Evolutionary conservation across 176 grass and related monocot genomes (phyloP), one percentile per base, ranked within the genome.

Genomic region (Bonia amplexicaulis): DNA sequence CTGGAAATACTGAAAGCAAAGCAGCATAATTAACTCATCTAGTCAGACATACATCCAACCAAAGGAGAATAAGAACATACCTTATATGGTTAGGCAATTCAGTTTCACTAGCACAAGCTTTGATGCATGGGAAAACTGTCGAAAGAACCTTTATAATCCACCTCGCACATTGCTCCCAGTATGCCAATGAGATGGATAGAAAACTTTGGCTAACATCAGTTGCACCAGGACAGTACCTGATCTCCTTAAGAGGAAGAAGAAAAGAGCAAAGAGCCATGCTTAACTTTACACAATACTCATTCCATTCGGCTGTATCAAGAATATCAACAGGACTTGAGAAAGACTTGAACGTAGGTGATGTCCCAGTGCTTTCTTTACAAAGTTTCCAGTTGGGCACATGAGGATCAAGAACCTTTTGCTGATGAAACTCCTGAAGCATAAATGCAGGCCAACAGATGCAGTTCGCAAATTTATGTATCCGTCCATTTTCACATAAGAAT

Each of bases 391-490:
- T 87, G 52, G 52, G 33, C 41, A 5, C 55, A 74, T 89, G 59
- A 71, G 25, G 69, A 77, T 87, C 81, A 45, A 60, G 69, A 68
- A 84, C 12, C 65, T 70, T 88, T 83, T 90, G 89, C 77, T 80
- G 90, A 85, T 87, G 68, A 83, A 89, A 90, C 80, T 92, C 93
- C 80, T 95, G 96, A 87, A 95, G 84, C 82, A 93, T 93, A 85
- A 93, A 95, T 16, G 91, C 93, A 76, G 96, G 96, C 96, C 91
- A 98, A 80, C 96, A 93, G 71, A 98, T 93, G 75, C 86, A 95
- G 86, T 98, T 98, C 25, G 93, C 96, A 84, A 98, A 98, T 86
- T 98, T 98, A 65, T 98, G 96, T 87, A 95, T 83, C 35, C 93
- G 89, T 23, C 96, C 96, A 85, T 93, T 98, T 93, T 98, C 96